These are phyloP conservation scores for Blastocystis sp. DNA, from an alignment of 352 stramenopile species.

Conservation along the genomic window DNA sequence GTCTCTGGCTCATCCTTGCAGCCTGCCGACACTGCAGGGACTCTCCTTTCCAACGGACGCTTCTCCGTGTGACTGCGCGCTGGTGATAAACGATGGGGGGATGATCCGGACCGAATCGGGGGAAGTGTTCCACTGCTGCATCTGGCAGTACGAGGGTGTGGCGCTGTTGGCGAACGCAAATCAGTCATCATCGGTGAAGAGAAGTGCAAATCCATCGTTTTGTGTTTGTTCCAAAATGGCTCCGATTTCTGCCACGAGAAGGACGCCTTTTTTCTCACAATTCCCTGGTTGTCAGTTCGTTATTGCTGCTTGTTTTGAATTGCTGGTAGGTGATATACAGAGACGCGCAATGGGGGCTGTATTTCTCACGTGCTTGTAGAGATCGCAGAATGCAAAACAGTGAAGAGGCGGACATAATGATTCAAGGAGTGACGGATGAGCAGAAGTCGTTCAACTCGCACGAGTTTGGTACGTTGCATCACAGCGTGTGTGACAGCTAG, in stretches of 20 bases:
- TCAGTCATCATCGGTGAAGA: not conserved
- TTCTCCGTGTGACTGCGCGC: not conserved
- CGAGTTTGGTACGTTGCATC: conserved; percentile 74
- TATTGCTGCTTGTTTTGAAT: not conserved
- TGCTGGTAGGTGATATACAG: not conserved
- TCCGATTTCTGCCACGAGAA: not conserved
- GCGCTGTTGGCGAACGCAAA: not conserved
- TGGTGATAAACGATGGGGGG: conserved; percentile 6
- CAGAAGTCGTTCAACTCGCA: conserved; percentile 74
- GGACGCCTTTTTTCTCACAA: not conserved
- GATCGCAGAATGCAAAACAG: not conserved
- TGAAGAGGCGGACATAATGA: conserved; percentile 2
- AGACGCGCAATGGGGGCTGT: not conserved
- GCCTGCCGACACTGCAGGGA: not conserved
- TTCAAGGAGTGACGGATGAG: conserved; percentile 44
- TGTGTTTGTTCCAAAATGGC: conserved; percentile 34
- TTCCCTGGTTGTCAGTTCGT: not conserved
- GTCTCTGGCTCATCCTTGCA: not conserved
- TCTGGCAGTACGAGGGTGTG: conserved; percentile 30
- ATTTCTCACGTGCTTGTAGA: not conserved
- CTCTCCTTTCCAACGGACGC: not conserved
- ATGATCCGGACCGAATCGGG: conserved; percentile 8
- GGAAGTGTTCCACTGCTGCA: conserved; percentile 39
- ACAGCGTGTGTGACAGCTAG: conserved; percentile 77
- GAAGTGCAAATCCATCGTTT: not conserved